Evolutionary conservation across 2,329 filamentous ascomycete genomes (phyloP), one percentile per base, ranked within the genome.

Genomic region (Colletotrichum tanaceti): DNA sequence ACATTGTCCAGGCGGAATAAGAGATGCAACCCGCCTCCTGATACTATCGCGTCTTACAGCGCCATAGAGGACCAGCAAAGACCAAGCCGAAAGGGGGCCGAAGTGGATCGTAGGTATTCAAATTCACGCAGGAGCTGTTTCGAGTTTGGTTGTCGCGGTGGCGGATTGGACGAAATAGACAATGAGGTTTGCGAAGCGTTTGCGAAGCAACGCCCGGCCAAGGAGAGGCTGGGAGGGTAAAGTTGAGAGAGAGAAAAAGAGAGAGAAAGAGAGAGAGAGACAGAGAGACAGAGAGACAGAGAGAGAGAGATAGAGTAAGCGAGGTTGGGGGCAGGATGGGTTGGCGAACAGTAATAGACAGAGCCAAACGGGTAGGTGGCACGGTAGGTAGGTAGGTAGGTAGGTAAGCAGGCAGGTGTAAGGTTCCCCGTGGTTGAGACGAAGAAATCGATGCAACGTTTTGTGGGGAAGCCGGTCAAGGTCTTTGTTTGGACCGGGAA

Each of bases 1-100:
- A 71, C 70, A 71, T 71, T 58, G 47, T 71, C 68, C 57, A 61
- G 63, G 62, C 57, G 70, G 39, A 54, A 41, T 70, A 32, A 43
- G 39, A 65, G 58, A 58, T 70, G 58, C 58, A 68, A 46, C 67
- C 67, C 67, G 58, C 67, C 67, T 46, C 67, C 67, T 62, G 43
- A 46, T 62, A 32, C 22, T 63, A 58, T 68, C 43, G 58, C 47
- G 58, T 55, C 63, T 68, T 58, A 70, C 67, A 39, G 58, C 57
- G 67, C 67, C 67, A 70, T 70, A 58, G 63, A 58, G 54, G 38
- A 53, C 24, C 39, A 47, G 52, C 11, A 53, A 28, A 38, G 64
- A 18, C 16, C 47, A 18, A 60, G 46, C 44, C 16, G 60, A 50
- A 32, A 65, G 43, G 41, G 49, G 47, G 39, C 2, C 2, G 61